phyloP scores from a whole-genome alignment of 805 yeast genomes.

The Cyberlindnera mrakii region DNA sequence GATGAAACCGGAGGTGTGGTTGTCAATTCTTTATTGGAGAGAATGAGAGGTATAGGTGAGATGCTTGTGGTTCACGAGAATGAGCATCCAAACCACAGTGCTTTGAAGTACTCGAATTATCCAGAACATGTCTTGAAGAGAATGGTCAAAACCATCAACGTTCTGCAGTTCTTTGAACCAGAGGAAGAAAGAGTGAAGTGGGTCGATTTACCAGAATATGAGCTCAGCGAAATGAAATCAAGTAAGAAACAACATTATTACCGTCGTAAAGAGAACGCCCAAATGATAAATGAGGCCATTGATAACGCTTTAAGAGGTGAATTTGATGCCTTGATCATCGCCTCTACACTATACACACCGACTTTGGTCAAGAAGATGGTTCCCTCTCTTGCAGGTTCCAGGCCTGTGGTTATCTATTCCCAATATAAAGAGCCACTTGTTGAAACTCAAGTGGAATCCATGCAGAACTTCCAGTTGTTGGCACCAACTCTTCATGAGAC shows the following conservation, averaged over 20 bases:
- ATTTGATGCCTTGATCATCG: constrained; percentile 73
- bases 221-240: constrained; percentile 49
- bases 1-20: constrained; percentile 97
- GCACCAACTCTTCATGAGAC: constrained; percentile 83
- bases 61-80: constrained; percentile 81
- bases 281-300: constrained; percentile 39
- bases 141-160: constrained; percentile 64
- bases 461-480: constrained; percentile 61
- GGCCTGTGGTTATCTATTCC: constrained; percentile 79
- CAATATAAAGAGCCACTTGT: constrained; percentile 77
- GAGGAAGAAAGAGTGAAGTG: constrained; percentile 43
- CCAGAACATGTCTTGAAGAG: constrained; percentile 43
- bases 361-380: constrained; percentile 57
- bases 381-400: constrained; percentile 70
- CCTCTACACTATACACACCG: constrained; percentile 65
- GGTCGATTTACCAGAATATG: constrained; percentile 43
- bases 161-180: constrained; percentile 81
- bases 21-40: constrained; percentile 77
- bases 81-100: constrained; percentile 82
- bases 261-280: constrained; percentile 55
- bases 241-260: constrained; percentile 60
- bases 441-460: constrained; percentile 64
- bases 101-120: constrained; percentile 61
- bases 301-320: constrained; percentile 43
- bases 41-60: constrained; percentile 72